These are phyloP conservation scores for Pythium scleroteichum DNA, from an alignment of 352 stramenopile species.

Conservation along the genomic window DNA sequence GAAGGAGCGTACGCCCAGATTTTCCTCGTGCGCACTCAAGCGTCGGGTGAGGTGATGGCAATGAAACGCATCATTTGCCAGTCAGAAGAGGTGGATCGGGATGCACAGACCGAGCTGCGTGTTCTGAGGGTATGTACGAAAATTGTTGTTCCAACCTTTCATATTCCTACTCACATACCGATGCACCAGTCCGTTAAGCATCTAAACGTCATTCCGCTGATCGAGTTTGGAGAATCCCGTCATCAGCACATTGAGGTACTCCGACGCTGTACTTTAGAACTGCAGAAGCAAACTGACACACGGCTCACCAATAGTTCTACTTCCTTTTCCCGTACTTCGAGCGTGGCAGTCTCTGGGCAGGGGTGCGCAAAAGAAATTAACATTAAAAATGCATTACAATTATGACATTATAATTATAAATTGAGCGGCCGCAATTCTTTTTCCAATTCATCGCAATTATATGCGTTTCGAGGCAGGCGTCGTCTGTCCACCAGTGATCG, in stretches of 20 bases:
- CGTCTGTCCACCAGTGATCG: no score
- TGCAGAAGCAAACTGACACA: neutral
- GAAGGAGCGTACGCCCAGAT: conserved; percentile 83
- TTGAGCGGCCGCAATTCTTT: no score
- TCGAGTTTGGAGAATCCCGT: conserved; percentile 75
- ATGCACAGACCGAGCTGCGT: conserved; percentile 77
- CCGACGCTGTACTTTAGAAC: neutral
- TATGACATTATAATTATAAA: no score
- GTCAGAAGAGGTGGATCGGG: conserved; percentile 75
- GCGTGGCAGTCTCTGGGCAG: conserved; percentile 73
- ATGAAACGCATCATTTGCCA: conserved; percentile 85
- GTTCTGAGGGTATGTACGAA: conserved; percentile 57
- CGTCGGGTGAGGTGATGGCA: conserved; percentile 71
- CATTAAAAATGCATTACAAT: no score
- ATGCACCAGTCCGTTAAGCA: conserved; percentile 66
- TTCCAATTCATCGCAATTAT: no score
- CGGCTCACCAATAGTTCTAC: conserved; percentile 48
- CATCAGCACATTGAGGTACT: conserved; percentile 71
- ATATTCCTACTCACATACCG: no score
- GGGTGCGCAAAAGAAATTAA: no score
- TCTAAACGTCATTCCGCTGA: conserved; percentile 75
- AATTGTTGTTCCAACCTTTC: no score
- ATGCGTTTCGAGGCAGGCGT: no score
- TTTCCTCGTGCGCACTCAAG: conserved; percentile 70
- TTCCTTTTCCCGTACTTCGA: conserved; percentile 88